Evolutionary conservation across 352 stramenopile genomes (phyloP).

Genomic region (Lagenidium sp.): DNA sequence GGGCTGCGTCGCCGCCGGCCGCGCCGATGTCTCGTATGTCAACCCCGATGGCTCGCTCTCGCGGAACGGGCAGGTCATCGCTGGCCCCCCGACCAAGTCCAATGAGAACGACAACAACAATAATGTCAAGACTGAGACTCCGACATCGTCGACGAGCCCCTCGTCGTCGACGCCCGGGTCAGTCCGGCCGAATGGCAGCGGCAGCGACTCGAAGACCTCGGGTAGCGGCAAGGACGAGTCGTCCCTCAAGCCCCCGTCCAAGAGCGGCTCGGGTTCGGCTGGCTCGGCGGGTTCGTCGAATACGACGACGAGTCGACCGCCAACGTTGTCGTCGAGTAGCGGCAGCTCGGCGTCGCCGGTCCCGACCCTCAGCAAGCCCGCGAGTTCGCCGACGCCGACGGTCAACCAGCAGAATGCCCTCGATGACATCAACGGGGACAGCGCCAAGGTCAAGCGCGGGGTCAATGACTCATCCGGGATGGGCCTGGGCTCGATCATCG

Average conservation of each 20-base stretch:
- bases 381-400: slow-evolving; percentile 1
- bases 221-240: slow-evolving; percentile 4
- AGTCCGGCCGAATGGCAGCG: not conserved
- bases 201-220: slow-evolving; percentile 4
- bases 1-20: slow-evolving; percentile 42
- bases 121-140: not conserved
- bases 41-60: slow-evolving; percentile 59
- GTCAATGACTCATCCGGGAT: slow-evolving; percentile 3
- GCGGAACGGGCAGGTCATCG: slow-evolving; percentile 27
- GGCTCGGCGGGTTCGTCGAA: not conserved
- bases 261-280: not conserved
- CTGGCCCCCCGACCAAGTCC: slow-evolving; percentile 5
- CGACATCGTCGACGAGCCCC: not conserved
- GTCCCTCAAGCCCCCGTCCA: not conserved
- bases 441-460: slow-evolving; percentile 6
- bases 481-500: slow-evolving; percentile 31
- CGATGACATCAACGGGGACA: slow-evolving; percentile 21
- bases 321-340: not conserved
- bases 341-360: not conserved
- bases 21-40: slow-evolving; percentile 53
- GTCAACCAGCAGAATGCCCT: slow-evolving; percentile 22
- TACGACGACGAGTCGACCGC: not conserved
- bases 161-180: not conserved
- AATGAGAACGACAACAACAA: slow-evolving; percentile 1
- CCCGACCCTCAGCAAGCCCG: not conserved